phyloP scores from a whole-genome alignment of 2,329 filamentous ascomycete species.

The Zymoseptoria tritici region DNA sequence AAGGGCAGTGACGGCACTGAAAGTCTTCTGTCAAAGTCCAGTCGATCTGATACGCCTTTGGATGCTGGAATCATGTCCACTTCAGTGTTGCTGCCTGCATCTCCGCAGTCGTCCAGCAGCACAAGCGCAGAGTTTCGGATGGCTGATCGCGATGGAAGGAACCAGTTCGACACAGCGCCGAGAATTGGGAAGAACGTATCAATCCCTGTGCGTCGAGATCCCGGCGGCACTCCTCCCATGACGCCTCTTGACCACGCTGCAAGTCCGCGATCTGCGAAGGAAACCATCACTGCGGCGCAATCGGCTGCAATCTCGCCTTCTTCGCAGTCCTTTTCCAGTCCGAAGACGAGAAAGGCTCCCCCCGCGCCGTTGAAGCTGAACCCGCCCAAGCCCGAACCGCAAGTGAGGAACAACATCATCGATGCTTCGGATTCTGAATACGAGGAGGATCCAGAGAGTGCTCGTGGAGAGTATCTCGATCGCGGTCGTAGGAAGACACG shows the following conservation, averaged over 20 bases:
- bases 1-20: conserved; percentile 25
- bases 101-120: conserved; percentile 19
- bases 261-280: conserved; percentile 7
- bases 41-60: conserved; percentile 28
- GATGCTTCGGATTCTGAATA: conserved; percentile 77
- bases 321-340: conserved; percentile 14
- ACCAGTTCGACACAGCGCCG: neutral
- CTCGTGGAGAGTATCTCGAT: conserved; percentile 24
- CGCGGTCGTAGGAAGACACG: conserved; percentile 76
- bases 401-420: conserved; percentile 29
- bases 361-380: conserved; percentile 72
- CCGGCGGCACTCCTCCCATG: conserved; percentile 17
- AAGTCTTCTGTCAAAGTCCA: conserved; percentile 8
- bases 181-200: neutral
- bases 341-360: conserved; percentile 62
- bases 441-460: conserved; percentile 58
- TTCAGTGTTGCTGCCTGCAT: conserved; percentile 13
- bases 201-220: neutral
- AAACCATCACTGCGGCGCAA: conserved; percentile 10
- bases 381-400: conserved; percentile 9
- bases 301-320: conserved; percentile 13
- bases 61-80: conserved; percentile 14
- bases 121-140: neutral
- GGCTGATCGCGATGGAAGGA: neutral
- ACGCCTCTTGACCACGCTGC: conserved; percentile 16